Base-by-base conservation (phyloP, 2,329 filamentous ascomycete genomes). In the Beauveria medogensis region DNA sequence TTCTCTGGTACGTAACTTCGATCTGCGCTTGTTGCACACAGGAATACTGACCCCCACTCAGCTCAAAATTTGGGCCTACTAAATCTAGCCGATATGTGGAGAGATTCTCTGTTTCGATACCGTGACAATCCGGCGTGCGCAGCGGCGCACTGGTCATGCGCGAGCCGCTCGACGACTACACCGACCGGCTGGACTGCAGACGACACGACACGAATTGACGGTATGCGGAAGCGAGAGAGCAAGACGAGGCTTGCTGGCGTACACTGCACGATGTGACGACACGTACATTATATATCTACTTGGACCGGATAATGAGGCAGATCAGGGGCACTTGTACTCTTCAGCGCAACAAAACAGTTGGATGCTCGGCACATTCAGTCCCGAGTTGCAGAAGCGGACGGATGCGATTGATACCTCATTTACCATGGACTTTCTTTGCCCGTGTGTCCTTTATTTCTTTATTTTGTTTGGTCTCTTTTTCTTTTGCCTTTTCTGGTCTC, bases 51-150 rank as follows among this genome's bases (percentile, higher is more conserved):
- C 71, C 63, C 61, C 3, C 58, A 54, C 51, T 46, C 65, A 92
- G 90, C 87, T 93, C 75, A 92, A 92, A 84, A 86, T 93, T 74
- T 93, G 90, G 90, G 90, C 90, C 65, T 91, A 89, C 79, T 90
- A 88, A 77, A 59, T 64, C 18, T 47, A 65, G 64, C 62, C 70
- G 63, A 60, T 63, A 65, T 61, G 34, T 37, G 63, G 50, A 52
- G 50, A 52, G n/a, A 52, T 30, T 52, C 66, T 66, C 66, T 66
- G 63, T 66, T 65, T 69, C 67, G 68, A 68, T 68, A 67, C 67
- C 67, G 60, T 66, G 67, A 69, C 65, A 44, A 44, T 59, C n/a
- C 48, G 47, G 22, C 40, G 47, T 59, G 48, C 48, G 47, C 40
- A 53, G 37, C 56, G 40, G 48, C 40, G 56, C 48, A 59, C 37